These are phyloP conservation scores for Candida dajiaensis DNA, from an alignment of 805 yeast genomes.

Conservation along the genomic window DNA sequence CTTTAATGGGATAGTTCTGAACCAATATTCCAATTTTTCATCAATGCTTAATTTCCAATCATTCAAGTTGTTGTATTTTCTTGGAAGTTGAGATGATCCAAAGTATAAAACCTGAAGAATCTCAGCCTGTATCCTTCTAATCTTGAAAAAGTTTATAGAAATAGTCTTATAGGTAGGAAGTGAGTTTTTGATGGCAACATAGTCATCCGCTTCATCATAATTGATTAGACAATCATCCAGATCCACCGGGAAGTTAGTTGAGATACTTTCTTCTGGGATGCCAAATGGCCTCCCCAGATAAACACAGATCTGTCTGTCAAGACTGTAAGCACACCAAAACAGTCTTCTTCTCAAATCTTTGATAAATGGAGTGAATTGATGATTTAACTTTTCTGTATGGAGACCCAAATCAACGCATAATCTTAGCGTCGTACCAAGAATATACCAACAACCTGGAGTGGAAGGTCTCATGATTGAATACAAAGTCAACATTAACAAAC, in stretches of 20 bases:
- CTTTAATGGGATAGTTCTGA: slow-evolving; percentile 44
- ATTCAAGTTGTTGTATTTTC: slow-evolving; percentile 44
- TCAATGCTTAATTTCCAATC: slow-evolving; percentile 61
- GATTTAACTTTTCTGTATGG: slow-evolving; percentile 55
- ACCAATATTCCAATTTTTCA: slow-evolving; percentile 57
- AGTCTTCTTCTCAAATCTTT: slow-evolving; percentile 68
- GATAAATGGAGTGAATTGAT: slow-evolving; percentile 43
- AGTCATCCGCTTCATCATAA: slow-evolving; percentile 32
- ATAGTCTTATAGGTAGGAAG: slow-evolving; percentile 63
- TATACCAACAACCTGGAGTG: slow-evolving; percentile 90
- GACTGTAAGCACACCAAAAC: slow-evolving; percentile 85
- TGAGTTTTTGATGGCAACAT: slow-evolving; percentile 30
- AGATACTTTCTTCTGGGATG: slow-evolving; percentile 74
- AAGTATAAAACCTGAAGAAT: slow-evolving; percentile 71
- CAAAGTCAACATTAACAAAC: slow-evolving; percentile 57
- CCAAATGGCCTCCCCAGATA: slow-evolving; percentile 87
- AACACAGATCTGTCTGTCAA: slow-evolving; percentile 82
- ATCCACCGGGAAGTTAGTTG: slow-evolving; percentile 64
- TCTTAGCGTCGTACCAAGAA: slow-evolving; percentile 73
- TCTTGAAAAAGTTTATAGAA: slow-evolving; percentile 58
- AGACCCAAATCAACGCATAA: slow-evolving; percentile 79
- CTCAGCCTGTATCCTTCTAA: slow-evolving; percentile 73
- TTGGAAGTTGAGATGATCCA: slow-evolving; percentile 57
- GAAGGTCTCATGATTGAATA: slow-evolving; percentile 87
- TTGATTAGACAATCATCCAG: slow-evolving; percentile 67